These are phyloP conservation scores for Solanum sejunctum DNA, from an alignment of 257 asterid genomes.

Conservation along the genomic window DNA sequence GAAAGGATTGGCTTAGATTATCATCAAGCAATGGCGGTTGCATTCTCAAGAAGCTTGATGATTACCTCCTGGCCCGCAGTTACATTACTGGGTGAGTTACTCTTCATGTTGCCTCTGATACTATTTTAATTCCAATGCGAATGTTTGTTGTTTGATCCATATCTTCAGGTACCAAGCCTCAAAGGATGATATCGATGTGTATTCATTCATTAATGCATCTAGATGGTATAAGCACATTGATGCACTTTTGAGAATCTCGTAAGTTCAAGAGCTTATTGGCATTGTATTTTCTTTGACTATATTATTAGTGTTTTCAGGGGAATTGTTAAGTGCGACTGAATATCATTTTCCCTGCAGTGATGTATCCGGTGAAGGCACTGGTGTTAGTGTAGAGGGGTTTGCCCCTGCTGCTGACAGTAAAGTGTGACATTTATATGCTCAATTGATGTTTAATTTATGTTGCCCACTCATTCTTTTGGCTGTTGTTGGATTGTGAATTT, in stretches of 20 bases:
- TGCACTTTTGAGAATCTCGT: conserved; percentile 47
- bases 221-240: conserved; percentile 56
- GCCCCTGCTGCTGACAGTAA: conserved; percentile 49
- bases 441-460: not conserved
- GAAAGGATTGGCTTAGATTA: not conserved
- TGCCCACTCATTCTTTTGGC: not conserved
- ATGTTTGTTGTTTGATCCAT: not conserved
- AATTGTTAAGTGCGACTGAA: not conserved
- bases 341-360: conserved; percentile 27
- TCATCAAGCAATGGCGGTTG: conserved; percentile 51
- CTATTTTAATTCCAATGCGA: not conserved
- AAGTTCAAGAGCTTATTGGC: conserved; percentile 1
- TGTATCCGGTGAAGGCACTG: conserved; percentile 58
- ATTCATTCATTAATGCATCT: conserved; percentile 42
- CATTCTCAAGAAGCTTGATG: conserved; percentile 84
- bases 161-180: conserved; percentile 70
- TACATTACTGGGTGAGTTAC: too few species aligned
- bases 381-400: conserved; percentile 45
- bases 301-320: not conserved
- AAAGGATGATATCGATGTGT: conserved; percentile 66
- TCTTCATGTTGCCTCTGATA: not conserved
- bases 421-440: conserved; percentile 3
- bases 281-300: not conserved
- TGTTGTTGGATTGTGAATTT: not conserved
- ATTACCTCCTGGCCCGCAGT: conserved; percentile 70